Base-by-base conservation (phyloP, 805 yeast species). In the Candida silvatica region DNA sequence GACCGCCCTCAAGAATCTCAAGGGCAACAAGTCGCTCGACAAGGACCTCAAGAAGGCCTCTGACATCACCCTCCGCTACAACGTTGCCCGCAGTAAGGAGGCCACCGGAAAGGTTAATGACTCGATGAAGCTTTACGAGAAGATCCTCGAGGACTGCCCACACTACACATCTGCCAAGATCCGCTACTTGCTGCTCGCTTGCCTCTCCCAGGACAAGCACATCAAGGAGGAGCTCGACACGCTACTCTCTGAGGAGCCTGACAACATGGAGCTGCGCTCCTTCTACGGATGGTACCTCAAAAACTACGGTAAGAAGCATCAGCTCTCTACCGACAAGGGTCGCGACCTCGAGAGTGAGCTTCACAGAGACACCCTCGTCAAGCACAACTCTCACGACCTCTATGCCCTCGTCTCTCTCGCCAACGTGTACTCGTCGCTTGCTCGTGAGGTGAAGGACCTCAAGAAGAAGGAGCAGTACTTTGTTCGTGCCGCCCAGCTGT, bases 351-450 rank as follows among this genome's bases (percentile, higher is more conserved):
- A 86, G 56, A 78, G 84, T 42, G 64, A 70, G 11, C 94, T 83
- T 51, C 88, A 85, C 52, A 85, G 85, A 56, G 83, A 80, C 31
- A 86, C 98, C 0, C 67, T 92, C 44, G 80, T 79, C 23, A 77
- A 80, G 39, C 75, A 71, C 51, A 86, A 87, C 52, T 80, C 87
- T 1, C 97, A 87, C 57, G 98, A 92, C 59, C 60, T 77, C 27
- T 90, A 88, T 58, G 92, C 98, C 0, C 68, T 92, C 43, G 74
- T 87, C 15, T 87, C 96, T 1, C 65, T 92, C 50, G 98, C 94
- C 7, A 92, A 90, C 52, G 69, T 90, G 33, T 92, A 90, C 54
- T 72, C 85, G 47, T 57, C 74, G 1, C 76, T 85, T 60, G 97
- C 95, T 0, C 70, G 90, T 47, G 95, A 86, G 38, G 59, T 69